A percentile compares a stretch with the other conserved stretches of the same genome.
Conservation (phyloP, 345 rosid species). For the Rhizophora mangle region DNA sequence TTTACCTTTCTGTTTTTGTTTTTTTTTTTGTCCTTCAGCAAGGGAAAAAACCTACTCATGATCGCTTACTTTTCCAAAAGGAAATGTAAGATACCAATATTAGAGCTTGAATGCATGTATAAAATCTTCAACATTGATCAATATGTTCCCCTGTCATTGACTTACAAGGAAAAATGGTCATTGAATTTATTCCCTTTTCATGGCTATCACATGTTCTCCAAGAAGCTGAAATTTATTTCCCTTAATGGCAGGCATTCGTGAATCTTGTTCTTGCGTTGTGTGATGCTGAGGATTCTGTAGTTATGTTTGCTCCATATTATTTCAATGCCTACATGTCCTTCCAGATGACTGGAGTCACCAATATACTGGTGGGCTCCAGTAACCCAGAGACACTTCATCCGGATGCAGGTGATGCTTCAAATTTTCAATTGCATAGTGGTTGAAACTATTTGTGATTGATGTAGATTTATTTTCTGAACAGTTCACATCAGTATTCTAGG, state of each 20-base stretch:
- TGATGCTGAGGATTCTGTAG: constrained; percentile 84
- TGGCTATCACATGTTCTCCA: not conserved
- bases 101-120: not conserved
- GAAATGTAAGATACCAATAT: not conserved
- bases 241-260: constrained; percentile 73
- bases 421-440: not conserved
- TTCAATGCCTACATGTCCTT: constrained; percentile 96
- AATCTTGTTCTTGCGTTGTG: constrained; percentile 81
- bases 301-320: constrained; percentile 97
- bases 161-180: not conserved
- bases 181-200: not conserved
- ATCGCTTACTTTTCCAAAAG: not conserved
- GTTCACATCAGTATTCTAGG: not conserved
- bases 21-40: not conserved
- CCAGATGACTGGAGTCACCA: constrained; percentile 95
- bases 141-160: not conserved
- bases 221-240: constrained; percentile 8
- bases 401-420: constrained; percentile 61
- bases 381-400: constrained; percentile 69
- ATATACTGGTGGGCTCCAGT: constrained; percentile 84
- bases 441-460: not conserved
- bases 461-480: not conserved
- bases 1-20: no score
- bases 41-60: not conserved
- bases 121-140: not conserved